A percentile compares a stretch with the other conserved stretches of the same genome.
These are phyloP conservation scores for Pythium periplocum DNA, from an alignment of 352 stramenopile genomes.

Conservation along the genomic window DNA sequence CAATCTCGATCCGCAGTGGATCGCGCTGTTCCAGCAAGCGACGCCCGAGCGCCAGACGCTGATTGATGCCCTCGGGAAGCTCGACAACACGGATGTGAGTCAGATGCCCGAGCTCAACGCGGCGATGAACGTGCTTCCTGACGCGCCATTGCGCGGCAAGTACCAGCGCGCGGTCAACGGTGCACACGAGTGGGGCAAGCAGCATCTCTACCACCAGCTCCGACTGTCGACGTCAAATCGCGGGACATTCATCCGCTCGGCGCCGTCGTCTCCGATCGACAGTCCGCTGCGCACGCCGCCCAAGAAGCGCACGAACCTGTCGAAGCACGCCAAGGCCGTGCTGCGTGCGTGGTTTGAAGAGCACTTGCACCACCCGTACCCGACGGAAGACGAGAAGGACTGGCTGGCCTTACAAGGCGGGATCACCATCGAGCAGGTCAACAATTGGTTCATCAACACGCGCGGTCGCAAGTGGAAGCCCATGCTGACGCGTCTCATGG, in stretches of 20 bases:
- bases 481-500: conserved; percentile 68
- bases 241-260: conserved; percentile 2
- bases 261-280: conserved; percentile 15
- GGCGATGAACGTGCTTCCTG: conserved; percentile 13
- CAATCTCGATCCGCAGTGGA: conserved; percentile 18
- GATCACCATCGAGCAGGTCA: conserved; percentile 84
- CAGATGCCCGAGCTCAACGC: conserved; percentile 8
- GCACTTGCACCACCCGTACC: conserved; percentile 81
- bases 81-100: conserved; percentile 1
- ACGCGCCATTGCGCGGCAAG: conserved; percentile 13
- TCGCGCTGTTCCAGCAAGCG: conserved; percentile 16
- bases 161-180: conserved; percentile 14
- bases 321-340: conserved; percentile 65
- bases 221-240: conserved; percentile 12
- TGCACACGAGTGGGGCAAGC: conserved; percentile 16
- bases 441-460: conserved; percentile 89
- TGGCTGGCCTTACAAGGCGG: conserved; percentile 52
- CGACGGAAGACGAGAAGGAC: conserved; percentile 81
- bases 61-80: conserved; percentile 12
- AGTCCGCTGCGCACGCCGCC: conserved; percentile 18
- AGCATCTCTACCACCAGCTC: conserved; percentile 19
- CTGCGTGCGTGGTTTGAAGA: conserved; percentile 81
- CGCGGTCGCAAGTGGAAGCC: conserved; percentile 83
- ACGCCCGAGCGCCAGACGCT: conserved; percentile 14
- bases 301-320: conserved; percentile 76